A percentile compares a stretch with the other conserved stretches of the same genome.
phyloP scores from a whole-genome alignment of 805 yeast genomes.

The Starmerella sirachaensis region DNA sequence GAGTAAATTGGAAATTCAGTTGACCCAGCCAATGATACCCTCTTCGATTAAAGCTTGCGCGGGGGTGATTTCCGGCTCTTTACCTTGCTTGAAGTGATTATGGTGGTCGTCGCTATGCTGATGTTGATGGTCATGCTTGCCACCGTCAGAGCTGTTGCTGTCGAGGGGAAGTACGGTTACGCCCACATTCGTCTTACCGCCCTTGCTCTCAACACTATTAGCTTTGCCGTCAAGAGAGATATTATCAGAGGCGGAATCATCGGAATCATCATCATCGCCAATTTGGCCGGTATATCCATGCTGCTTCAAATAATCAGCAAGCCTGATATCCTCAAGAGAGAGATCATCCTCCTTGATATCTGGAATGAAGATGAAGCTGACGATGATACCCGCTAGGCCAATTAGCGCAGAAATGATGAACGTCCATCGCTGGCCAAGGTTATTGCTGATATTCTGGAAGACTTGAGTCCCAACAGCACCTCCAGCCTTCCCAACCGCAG shows the following conservation, averaged over 20 bases:
- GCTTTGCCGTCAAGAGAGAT: too few species aligned
- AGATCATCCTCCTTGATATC: constrained; percentile 61
- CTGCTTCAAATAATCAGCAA: constrained; percentile 44
- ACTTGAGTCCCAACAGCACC: constrained; percentile 72
- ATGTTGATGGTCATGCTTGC: too few species aligned
- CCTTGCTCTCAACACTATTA: too few species aligned
- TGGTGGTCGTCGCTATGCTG: too few species aligned
- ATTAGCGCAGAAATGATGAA: constrained; percentile 67
- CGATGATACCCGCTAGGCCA: constrained; percentile 51
- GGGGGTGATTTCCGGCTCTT: too few species aligned
- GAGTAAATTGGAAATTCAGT: neutral
- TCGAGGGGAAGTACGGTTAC: too few species aligned
- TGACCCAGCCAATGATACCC: too few species aligned
- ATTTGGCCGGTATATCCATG: constrained; percentile 46
- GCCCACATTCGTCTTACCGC: too few species aligned
- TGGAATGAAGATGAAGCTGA: constrained; percentile 53
- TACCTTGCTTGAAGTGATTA: too few species aligned
- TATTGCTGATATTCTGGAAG: constrained; percentile 52
- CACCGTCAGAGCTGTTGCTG: too few species aligned
- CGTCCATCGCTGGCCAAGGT: constrained; percentile 61
- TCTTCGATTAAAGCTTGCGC: too few species aligned
- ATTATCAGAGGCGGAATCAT: too few species aligned
- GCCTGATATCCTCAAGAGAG: constrained; percentile 48
- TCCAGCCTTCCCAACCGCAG: constrained; percentile 74
- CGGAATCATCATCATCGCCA: constrained; percentile 25